Percentiles rank a stretch among this genome's conserved stretches.
Evolutionary conservation across 306 rosid species (phyloP).

Genomic region (Gastrolobium bilobum): DNA sequence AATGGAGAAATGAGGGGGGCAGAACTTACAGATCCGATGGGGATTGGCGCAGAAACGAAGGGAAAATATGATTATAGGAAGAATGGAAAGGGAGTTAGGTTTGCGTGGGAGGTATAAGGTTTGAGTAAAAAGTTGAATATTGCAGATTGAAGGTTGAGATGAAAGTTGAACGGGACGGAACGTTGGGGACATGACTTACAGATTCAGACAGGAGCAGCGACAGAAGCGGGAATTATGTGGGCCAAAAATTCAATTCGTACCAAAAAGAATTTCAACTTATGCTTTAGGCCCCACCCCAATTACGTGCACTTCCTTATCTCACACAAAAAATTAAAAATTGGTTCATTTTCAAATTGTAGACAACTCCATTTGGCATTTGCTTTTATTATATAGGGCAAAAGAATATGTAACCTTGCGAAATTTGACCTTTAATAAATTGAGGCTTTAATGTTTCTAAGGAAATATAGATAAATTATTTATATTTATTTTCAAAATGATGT

Average conservation of each 20-base stretch:
- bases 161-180: neutral
- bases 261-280: too few species aligned
- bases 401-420: too few species aligned
- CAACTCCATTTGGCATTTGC: too few species aligned
- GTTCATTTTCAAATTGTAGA: too few species aligned
- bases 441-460: too few species aligned
- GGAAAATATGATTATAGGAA: neutral
- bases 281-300: too few species aligned
- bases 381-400: too few species aligned
- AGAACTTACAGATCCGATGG: conserved; percentile 42
- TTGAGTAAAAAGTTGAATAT: conserved; percentile 42
- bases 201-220: neutral
- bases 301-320: too few species aligned
- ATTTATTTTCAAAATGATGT: too few species aligned
- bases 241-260: neutral
- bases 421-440: too few species aligned
- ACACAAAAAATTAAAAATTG: too few species aligned
- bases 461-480: too few species aligned
- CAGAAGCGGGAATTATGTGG: conserved; percentile 34
- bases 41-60: neutral
- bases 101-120: conserved; percentile 28
- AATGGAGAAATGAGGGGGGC: neutral
- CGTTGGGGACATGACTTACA: conserved; percentile 13
- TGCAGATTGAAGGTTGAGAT: conserved; percentile 35
- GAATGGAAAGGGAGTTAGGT: conserved; percentile 7